A percentile compares a stretch with the other conserved stretches of the same genome.
Conservation (phyloP, 495 filamentous ascomycete species). For the Hypoxylon intermedium region DNA sequence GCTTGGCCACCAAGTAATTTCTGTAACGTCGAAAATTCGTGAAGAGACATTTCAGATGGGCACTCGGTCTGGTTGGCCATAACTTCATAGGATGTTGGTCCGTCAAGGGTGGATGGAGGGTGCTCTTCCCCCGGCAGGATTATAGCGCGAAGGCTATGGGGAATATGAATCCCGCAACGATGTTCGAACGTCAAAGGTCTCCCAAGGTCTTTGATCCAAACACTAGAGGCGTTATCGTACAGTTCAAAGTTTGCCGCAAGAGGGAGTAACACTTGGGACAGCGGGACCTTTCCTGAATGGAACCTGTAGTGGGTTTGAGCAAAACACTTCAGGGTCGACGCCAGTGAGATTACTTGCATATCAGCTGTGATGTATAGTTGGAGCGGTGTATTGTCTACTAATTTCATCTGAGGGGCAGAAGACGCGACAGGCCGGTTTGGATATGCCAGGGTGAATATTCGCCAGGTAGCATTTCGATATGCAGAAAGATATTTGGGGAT, state of each 20-base stretch:
- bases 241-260: slow-evolving; percentile 34
- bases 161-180: slow-evolving; percentile 46
- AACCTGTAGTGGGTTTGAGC: slow-evolving; percentile 46
- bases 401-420: slow-evolving; percentile 20
- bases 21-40: slow-evolving; percentile 62
- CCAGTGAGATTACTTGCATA: slow-evolving; percentile 33
- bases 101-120: slow-evolving; percentile 38
- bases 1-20: slow-evolving; percentile 51
- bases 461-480: slow-evolving; percentile 58
- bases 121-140: slow-evolving; percentile 17
- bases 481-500: slow-evolving; percentile 46
- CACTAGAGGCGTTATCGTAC: slow-evolving; percentile 29
- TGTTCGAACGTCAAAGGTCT: slow-evolving; percentile 47
- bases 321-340: slow-evolving; percentile 45
- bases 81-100: slow-evolving; percentile 61
- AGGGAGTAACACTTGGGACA: slow-evolving; percentile 29
- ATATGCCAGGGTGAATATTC: slow-evolving; percentile 39
- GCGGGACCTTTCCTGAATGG: slow-evolving; percentile 15
- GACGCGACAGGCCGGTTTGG: slow-evolving; percentile 1
- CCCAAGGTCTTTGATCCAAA: slow-evolving; percentile 45
- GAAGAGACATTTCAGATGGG: slow-evolving; percentile 52
- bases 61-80: slow-evolving; percentile 61
- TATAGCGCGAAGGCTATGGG: slow-evolving; percentile 36
- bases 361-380: slow-evolving; percentile 6
- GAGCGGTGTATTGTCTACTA: slow-evolving; percentile 33